Conservation (phyloP, 768 basidiomycete genomes). For the Rhizopogon vulgaris region DNA sequence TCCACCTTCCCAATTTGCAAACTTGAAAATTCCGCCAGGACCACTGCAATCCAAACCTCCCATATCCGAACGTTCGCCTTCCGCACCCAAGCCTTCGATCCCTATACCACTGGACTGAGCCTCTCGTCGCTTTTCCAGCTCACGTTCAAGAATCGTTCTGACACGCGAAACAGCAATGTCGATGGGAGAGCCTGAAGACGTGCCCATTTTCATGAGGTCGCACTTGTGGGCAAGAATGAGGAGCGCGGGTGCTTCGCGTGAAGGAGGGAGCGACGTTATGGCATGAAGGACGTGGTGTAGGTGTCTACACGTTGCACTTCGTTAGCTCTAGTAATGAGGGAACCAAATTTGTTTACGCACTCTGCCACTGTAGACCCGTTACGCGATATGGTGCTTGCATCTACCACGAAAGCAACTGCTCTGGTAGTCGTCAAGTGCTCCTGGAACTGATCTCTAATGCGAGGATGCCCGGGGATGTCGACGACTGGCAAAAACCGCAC, state of each 20-base stretch:
- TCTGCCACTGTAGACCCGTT: slow-evolving; percentile 74
- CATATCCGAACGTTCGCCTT: slow-evolving; percentile 57
- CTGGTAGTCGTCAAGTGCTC: slow-evolving; percentile 60
- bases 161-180: slow-evolving; percentile 67
- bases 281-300: slow-evolving; percentile 68
- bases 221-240: slow-evolving; percentile 72
- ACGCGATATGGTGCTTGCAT: slow-evolving; percentile 71
- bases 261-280: slow-evolving; percentile 67
- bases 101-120: slow-evolving; percentile 62
- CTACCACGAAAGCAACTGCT: slow-evolving; percentile 72
- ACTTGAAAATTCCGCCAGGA: slow-evolving; percentile 54
- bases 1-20: slow-evolving; percentile 81
- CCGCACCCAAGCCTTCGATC: slow-evolving; percentile 69
- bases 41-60: slow-evolving; percentile 71
- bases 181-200: slow-evolving; percentile 26
- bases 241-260: slow-evolving; percentile 52
- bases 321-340: not conserved
- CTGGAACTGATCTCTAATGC: slow-evolving; percentile 66
- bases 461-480: slow-evolving; percentile 83
- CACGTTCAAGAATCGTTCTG: slow-evolving; percentile 73
- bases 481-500: slow-evolving; percentile 48
- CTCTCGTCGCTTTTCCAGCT: slow-evolving; percentile 69
- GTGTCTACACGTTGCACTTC: slow-evolving; percentile 40
- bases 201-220: slow-evolving; percentile 54
- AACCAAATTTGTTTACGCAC: slow-evolving; percentile 38